Evolutionary conservation across 1,284 basidiomycete genomes (phyloP), one percentile per base, ranked within the genome.

Genomic region (Meira nashicola): DNA sequence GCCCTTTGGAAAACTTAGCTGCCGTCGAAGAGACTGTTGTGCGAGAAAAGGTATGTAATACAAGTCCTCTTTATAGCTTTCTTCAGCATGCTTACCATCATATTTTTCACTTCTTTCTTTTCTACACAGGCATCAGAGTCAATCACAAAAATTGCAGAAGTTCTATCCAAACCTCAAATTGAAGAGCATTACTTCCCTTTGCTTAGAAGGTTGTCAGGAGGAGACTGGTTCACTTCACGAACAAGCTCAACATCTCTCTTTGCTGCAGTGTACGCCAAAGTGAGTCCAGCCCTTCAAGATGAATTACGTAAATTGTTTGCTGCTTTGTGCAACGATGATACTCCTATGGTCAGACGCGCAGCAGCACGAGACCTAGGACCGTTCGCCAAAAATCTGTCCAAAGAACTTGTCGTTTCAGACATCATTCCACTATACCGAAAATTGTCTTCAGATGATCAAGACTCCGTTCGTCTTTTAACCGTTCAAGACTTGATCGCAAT

Each of bases 171-270:
- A 64, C 77, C 83, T 44, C 91, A 94, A 80, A 83, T 95, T 72
- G 92, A 97, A 80, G 87, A 92, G 77, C 85, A 86, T 79, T 95
- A 94, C 81, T 86, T 98, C 57, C 95, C 95, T 55, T 84, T 98
- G 53, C 80, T 98, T 63, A 89, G 88, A 77, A 87, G 93, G 59
- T 85, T 99, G 41, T 88, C 92, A 0, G 85, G 86, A 62, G 95
- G 93, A 61, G 95, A 98, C 81, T 99, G 95, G 95, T 98, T 98
- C 82, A 98, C 95, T n/a, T 94, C 92, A 38, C 86, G 94, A 65
- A 95, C 92, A 46, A 96, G 94, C 44, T 90, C 95, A 47, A 92
- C 92, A 60, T 90, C 93, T 2, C 84, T 99, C 37, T 98, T 92
- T 78, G 86, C 92, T 10, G 87, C 92, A n/a, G 89, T 91, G 23